These are phyloP conservation scores for Liriodendron chinense DNA, from an alignment of 164 flowering plant species.

Conservation along the genomic window DNA sequence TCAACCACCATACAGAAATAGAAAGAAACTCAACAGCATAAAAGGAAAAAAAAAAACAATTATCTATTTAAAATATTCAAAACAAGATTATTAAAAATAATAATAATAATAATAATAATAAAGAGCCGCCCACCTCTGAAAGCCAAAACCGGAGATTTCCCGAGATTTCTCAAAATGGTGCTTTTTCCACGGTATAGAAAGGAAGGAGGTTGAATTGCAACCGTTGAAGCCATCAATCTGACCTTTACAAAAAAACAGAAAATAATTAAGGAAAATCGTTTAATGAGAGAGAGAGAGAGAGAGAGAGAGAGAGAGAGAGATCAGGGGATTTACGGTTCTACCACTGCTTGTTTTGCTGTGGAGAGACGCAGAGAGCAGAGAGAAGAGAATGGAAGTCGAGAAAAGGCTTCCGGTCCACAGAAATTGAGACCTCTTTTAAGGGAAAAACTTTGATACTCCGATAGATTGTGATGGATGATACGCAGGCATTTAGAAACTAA, in stretches of 20 bases:
- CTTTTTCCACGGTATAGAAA: constrained; percentile 31
- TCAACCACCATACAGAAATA: neutral
- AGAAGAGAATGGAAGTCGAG: neutral
- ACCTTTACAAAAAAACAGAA: too few species aligned
- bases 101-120: neutral
- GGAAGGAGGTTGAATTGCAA: constrained; percentile 33
- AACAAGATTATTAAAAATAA: neutral
- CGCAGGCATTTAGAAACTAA: neutral
- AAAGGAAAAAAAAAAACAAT: too few species aligned
- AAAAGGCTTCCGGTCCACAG: neutral
- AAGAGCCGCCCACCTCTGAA: constrained; percentile 18
- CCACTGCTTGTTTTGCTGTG: neutral
- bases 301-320: neutral
- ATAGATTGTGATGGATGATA: neutral
- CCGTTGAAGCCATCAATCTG: constrained; percentile 36
- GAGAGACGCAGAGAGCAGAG: neutral
- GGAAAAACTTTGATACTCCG: neutral
- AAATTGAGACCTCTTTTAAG: neutral
- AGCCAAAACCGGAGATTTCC: constrained; percentile 27
- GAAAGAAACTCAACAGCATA: too few species aligned
- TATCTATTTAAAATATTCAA: too few species aligned
- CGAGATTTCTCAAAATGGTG: constrained; percentile 26
- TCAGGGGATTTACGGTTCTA: neutral
- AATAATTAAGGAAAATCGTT: neutral
- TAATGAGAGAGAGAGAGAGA: neutral